phyloP scores from a whole-genome alignment of 2,329 filamentous ascomycete species.

The Cercospora zeae-maydis region DNA sequence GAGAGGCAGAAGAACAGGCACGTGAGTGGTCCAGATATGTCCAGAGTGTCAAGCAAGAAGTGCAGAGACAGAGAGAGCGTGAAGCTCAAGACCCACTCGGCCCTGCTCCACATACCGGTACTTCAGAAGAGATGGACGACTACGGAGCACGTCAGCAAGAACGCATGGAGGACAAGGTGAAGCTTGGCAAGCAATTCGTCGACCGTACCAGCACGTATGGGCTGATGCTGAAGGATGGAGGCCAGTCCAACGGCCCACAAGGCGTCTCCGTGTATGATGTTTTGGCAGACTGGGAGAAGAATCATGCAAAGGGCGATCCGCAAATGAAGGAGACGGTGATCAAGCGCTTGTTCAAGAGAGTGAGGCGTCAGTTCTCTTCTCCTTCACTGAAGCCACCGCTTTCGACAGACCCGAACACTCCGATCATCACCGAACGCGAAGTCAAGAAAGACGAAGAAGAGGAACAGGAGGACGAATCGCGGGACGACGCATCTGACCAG shows the following conservation, averaged over 20 bases:
- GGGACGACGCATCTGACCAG: neutral
- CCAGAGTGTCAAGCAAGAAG: neutral
- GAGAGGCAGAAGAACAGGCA: neutral
- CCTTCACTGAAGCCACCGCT: neutral
- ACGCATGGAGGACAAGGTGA: slow-evolving; percentile 1
- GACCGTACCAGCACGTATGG: slow-evolving; percentile 10
- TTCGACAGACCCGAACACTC: neutral
- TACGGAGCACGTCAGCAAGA: neutral
- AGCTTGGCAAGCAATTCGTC: slow-evolving; percentile 3
- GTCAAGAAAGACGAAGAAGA: neutral
- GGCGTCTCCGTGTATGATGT: slow-evolving; percentile 8
- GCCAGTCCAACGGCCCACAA: neutral
- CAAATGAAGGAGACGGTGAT: slow-evolving; percentile 10
- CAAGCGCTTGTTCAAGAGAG: slow-evolving; percentile 7
- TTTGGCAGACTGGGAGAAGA: slow-evolving; percentile 1
- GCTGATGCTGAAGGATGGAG: slow-evolving; percentile 8
- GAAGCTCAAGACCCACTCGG: neutral
- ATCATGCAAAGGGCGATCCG: slow-evolving; percentile 3
- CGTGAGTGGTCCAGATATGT: slow-evolving; percentile 7
- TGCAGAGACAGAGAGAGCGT: neutral
- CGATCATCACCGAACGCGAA: neutral
- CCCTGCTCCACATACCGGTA: neutral
- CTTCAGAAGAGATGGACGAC: slow-evolving; percentile 4
- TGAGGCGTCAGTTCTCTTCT: neutral
- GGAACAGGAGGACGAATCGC: neutral